A percentile compares a stretch with the other conserved stretches of the same genome.
Conservation (phyloP, 371 early-diverging fungal genomes). For the Apophysomyces ossiformis region DNA sequence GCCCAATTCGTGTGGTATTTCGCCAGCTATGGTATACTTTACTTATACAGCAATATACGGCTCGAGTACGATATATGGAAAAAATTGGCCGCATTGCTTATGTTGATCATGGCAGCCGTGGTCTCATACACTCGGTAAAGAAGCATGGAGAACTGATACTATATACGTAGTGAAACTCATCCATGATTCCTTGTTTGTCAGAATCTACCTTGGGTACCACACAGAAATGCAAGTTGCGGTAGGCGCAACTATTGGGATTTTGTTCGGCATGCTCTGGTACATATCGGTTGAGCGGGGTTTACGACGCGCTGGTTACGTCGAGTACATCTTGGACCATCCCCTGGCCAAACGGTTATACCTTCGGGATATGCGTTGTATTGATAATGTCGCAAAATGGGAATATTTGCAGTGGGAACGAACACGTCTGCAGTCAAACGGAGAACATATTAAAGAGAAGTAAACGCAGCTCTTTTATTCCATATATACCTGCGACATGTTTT, state of each 20-base stretch:
- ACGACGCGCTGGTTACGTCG: constrained; percentile 43
- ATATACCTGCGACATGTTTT: no score
- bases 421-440: background rate
- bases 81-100: constrained; percentile 33
- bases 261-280: constrained; percentile 71
- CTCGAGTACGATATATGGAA: constrained; percentile 49
- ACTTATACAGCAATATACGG: constrained; percentile 54
- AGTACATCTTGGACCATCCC: constrained; percentile 43
- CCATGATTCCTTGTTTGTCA: constrained; percentile 25
- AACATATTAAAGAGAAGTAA: constrained; percentile 2
- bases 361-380: constrained; percentile 60
- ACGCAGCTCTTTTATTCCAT: no score
- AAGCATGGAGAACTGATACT: background rate
- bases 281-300: constrained; percentile 39
- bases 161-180: background rate
- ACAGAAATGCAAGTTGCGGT: constrained; percentile 75
- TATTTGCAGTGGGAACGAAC: constrained; percentile 56
- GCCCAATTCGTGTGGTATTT: constrained; percentile 93
- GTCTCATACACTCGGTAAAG: constrained; percentile 67
- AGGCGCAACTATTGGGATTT: constrained; percentile 66
- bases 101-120: constrained; percentile 38
- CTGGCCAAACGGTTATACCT: constrained; percentile 56
- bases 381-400: constrained; percentile 62
- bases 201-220: constrained; percentile 87
- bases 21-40: constrained; percentile 65